Conservation (phyloP, 768 basidiomycete genomes). For the Asterophora parasitica region DNA sequence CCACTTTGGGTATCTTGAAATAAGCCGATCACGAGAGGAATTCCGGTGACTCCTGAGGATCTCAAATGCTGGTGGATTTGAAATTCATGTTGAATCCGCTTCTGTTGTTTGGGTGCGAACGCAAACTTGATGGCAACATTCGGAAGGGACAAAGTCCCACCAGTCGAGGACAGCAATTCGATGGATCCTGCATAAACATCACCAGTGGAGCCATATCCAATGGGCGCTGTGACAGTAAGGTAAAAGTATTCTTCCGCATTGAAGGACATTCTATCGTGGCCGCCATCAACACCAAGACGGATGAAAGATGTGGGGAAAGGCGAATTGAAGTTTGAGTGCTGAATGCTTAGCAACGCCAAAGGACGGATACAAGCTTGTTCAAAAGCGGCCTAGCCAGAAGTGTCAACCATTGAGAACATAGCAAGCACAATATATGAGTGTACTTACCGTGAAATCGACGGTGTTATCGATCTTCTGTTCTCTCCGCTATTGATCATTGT, state of each 20-base stretch:
- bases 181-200: constrained; percentile 10
- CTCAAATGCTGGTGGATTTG: constrained; percentile 14
- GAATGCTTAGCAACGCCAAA: constrained; percentile 5
- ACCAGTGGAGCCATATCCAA: constrained; percentile 13
- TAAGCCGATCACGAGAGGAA: constrained; percentile 12
- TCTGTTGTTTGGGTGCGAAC: background rate
- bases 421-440: no score
- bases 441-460: no score
- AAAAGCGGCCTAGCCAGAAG: no score
- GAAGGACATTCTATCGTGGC: background rate
- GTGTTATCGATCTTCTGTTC: no score
- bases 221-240: constrained; percentile 3
- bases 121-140: constrained; percentile 14
- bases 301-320: constrained; percentile 6
- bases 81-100: constrained; percentile 15
- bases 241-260: constrained; percentile 3
- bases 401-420: no score
- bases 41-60: constrained; percentile 6
- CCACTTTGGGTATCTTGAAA: constrained; percentile 14
- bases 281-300: background rate
- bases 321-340: constrained; percentile 9
- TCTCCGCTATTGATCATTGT: no score
- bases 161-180: constrained; percentile 1
- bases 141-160: background rate
- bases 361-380: no score